These are phyloP conservation scores for Logfia minima DNA, from an alignment of 129 eudicot genomes.

Conservation along the genomic window DNA sequence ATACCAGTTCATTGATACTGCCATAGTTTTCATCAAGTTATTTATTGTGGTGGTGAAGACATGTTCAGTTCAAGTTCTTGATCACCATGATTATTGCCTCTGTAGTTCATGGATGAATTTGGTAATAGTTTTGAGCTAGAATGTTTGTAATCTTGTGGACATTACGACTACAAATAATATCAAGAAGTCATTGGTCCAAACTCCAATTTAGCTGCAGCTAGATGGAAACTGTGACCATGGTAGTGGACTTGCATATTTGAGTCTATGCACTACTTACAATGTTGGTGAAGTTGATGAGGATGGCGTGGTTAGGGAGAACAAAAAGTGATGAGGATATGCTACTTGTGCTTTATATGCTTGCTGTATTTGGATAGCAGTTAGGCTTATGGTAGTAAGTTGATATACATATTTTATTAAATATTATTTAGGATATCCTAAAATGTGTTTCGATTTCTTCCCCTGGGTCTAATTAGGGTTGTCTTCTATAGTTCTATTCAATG, in stretches of 20 bases:
- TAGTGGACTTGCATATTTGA: not conserved
- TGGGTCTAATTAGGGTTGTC: not conserved
- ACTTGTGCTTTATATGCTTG: not conserved
- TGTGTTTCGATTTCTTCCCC: not conserved
- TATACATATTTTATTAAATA: not conserved
- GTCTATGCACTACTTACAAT: not conserved
- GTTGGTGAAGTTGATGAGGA: not conserved
- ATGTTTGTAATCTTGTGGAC: not conserved
- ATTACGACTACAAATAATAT: not conserved
- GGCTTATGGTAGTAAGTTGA: not conserved
- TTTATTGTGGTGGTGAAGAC: not conserved
- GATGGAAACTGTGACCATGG: not conserved
- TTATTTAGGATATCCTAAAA: not conserved
- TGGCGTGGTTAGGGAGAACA: not conserved
- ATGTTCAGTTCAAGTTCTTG: not conserved
- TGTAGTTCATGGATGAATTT: too few relatives aligned
- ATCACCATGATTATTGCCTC: not conserved
- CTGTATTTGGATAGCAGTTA: not conserved
- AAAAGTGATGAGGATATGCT: not conserved
- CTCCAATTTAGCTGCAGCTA: not conserved
- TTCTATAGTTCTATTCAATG: not conserved
- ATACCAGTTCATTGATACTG: not conserved
- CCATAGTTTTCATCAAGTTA: too few relatives aligned
- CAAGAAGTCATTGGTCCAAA: not conserved
- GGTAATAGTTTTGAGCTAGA: too few relatives aligned